These are phyloP conservation scores for Alternaria angustiovoidea DNA, from an alignment of 2,329 filamentous ascomycete genomes.

Conservation along the genomic window DNA sequence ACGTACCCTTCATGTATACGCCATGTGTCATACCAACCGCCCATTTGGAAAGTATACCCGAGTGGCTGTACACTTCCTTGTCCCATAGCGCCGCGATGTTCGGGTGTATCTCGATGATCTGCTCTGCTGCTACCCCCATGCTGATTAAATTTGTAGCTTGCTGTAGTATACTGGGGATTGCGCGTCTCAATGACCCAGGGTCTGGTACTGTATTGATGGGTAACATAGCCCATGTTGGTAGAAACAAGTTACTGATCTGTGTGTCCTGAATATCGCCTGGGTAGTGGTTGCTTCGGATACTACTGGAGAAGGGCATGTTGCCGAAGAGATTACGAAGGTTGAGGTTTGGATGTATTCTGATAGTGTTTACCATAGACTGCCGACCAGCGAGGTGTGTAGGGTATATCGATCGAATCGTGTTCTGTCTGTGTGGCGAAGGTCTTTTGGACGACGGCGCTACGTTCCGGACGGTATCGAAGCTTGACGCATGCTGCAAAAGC, in stretches of 20 bases:
- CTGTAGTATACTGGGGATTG: slow-evolving; percentile 18
- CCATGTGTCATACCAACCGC: slow-evolving; percentile 34
- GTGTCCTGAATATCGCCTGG: slow-evolving; percentile 17
- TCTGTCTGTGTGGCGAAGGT: slow-evolving; percentile 13
- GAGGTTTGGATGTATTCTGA: slow-evolving; percentile 35
- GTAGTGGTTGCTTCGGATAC: slow-evolving; percentile 19
- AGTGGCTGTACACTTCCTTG: slow-evolving; percentile 23
- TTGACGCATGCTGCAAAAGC: slow-evolving; percentile 11
- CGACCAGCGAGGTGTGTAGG: slow-evolving; percentile 28
- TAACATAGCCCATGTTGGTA: slow-evolving; percentile 40
- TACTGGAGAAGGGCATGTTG: slow-evolving; percentile 27
- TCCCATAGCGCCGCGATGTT: slow-evolving; percentile 36
- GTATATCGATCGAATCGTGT: slow-evolving; percentile 22
- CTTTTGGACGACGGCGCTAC: slow-evolving; percentile 16
- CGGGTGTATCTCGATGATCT: slow-evolving; percentile 29
- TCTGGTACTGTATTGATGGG: slow-evolving; percentile 31
- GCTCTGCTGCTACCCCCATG: slow-evolving; percentile 16
- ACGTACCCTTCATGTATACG: slow-evolving; percentile 26
- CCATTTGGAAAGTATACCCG: slow-evolving; percentile 33
- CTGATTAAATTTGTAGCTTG: slow-evolving; percentile 24
- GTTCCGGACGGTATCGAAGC: slow-evolving; percentile 3
- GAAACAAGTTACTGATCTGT: slow-evolving; percentile 24
- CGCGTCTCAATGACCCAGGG: slow-evolving; percentile 25
- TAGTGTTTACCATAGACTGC: slow-evolving; percentile 30
- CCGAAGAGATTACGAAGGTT: slow-evolving; percentile 27